Percentiles rank a stretch among this genome's conserved stretches.
phyloP scores from a whole-genome alignment of 139 green algal species.

The Protoeuglena noctilucae region DNA sequence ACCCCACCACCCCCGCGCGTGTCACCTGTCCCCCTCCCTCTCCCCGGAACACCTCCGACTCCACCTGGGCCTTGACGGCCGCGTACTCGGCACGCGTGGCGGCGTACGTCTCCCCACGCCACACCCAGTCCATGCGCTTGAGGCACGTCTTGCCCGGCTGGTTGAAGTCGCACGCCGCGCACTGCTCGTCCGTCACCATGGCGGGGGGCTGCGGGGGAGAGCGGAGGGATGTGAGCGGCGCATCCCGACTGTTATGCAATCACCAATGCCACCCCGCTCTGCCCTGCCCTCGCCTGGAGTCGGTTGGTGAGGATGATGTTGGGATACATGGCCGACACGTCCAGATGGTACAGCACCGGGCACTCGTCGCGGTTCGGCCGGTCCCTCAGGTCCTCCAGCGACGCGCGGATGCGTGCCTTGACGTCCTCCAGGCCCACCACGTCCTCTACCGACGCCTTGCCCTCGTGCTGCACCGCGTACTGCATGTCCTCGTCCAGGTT shows the following conservation, averaged over 20 bases:
- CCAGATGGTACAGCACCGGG: constrained; percentile 93
- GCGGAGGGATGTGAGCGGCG: background rate
- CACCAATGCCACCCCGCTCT: background rate
- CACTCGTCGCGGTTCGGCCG: constrained; percentile 59
- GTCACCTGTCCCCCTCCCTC: background rate
- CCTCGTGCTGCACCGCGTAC: constrained; percentile 61
- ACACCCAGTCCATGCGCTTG: constrained; percentile 88
- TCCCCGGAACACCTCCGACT: constrained; percentile 3
- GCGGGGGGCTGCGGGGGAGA: constrained; percentile 47
- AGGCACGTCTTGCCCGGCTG: constrained; percentile 81
- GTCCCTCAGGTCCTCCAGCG: constrained; percentile 62
- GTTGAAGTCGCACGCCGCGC: constrained; percentile 94
- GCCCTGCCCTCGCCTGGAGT: too few species aligned
- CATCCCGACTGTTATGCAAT: background rate
- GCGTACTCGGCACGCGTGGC: constrained; percentile 49
- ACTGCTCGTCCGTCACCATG: constrained; percentile 77
- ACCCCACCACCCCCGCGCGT: too few species aligned
- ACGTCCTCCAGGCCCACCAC: constrained; percentile 32
- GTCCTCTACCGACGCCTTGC: constrained; percentile 22
- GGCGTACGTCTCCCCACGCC: constrained; percentile 76
- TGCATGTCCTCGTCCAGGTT: constrained; percentile 75
- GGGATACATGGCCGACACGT: constrained; percentile 97
- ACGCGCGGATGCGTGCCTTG: background rate
- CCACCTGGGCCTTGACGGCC: constrained; percentile 73
- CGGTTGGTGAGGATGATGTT: constrained; percentile 99